Percentiles rank a stretch among this genome's conserved stretches.
phyloP scores from a whole-genome alignment of 306 rosid species.

The Leucaena leucocephala region DNA sequence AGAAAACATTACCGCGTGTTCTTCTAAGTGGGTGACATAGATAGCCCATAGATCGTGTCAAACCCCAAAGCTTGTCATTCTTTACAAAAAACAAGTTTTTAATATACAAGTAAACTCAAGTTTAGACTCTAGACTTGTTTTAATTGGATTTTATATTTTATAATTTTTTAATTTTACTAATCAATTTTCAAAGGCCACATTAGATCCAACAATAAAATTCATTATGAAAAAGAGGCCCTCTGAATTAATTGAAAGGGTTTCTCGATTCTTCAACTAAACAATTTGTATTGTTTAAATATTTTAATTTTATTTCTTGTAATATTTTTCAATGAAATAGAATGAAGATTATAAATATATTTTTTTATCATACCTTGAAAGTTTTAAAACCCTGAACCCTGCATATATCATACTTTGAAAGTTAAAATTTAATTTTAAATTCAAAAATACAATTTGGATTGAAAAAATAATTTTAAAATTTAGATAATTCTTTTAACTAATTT shows the following conservation, averaged over 20 bases:
- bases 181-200: background rate
- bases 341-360: too few species aligned
- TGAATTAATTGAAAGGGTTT: background rate
- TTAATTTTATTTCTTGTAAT: background rate
- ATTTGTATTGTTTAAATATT: background rate
- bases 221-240: background rate
- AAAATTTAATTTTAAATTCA: too few species aligned
- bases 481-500: too few species aligned
- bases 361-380: too few species aligned
- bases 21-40: background rate
- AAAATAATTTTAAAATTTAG: too few species aligned
- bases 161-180: background rate
- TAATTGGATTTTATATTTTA: background rate
- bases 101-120: background rate
- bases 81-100: background rate
- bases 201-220: background rate
- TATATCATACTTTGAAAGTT: too few species aligned
- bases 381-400: too few species aligned
- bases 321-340: too few species aligned
- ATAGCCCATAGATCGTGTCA: background rate
- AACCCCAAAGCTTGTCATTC: background rate
- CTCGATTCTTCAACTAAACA: background rate
- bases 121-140: background rate
- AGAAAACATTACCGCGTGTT: background rate
- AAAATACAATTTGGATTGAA: too few species aligned